Conservation (phyloP, 192 early-diverging fungal genomes). For the Rhizoclosmatium sp. region DNA sequence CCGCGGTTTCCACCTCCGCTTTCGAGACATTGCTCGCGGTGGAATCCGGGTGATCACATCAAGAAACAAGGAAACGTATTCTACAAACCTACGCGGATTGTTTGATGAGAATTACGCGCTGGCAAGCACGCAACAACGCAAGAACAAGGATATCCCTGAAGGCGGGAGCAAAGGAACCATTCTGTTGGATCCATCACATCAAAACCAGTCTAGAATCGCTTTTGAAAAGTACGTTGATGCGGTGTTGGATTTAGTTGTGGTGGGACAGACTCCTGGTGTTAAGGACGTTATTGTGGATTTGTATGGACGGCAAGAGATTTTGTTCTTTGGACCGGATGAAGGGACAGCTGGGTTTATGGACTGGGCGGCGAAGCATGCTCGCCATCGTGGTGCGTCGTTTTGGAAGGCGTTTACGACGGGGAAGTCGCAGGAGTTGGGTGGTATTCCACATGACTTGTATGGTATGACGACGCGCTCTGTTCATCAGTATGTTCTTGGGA, state of each 20-base stretch:
- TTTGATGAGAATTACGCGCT: slow-evolving; percentile 99
- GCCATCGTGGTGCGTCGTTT: slow-evolving; percentile 83
- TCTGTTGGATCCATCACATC: slow-evolving; percentile 87
- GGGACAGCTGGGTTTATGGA: slow-evolving; percentile 99
- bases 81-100: slow-evolving; percentile 93
- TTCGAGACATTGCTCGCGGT: slow-evolving; percentile 96
- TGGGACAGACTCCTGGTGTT: slow-evolving; percentile 89
- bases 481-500: slow-evolving; percentile 98
- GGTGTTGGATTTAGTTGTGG: slow-evolving; percentile 89
- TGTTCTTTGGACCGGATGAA: slow-evolving; percentile 99
- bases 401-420: slow-evolving; percentile 99
- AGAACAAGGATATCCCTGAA: slow-evolving; percentile 99
- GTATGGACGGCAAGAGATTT: slow-evolving; percentile 91
- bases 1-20: slow-evolving; percentile 99
- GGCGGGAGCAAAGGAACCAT: slow-evolving; percentile 99
- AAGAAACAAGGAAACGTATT: slow-evolving; percentile 94
- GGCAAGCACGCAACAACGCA: slow-evolving; percentile 95
- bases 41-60: slow-evolving; percentile 98
- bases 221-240: slow-evolving; percentile 99
- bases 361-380: slow-evolving; percentile 95
- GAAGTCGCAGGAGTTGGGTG: slow-evolving; percentile 91
- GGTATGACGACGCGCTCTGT: slow-evolving; percentile 99
- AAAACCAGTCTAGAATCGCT: slow-evolving; percentile 90
- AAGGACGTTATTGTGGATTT: slow-evolving; percentile 95
- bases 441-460: slow-evolving; percentile 96